These are phyloP conservation scores for Trichoderma sp. DNA, from an alignment of 2,329 filamentous ascomycete species.

Conservation along the genomic window DNA sequence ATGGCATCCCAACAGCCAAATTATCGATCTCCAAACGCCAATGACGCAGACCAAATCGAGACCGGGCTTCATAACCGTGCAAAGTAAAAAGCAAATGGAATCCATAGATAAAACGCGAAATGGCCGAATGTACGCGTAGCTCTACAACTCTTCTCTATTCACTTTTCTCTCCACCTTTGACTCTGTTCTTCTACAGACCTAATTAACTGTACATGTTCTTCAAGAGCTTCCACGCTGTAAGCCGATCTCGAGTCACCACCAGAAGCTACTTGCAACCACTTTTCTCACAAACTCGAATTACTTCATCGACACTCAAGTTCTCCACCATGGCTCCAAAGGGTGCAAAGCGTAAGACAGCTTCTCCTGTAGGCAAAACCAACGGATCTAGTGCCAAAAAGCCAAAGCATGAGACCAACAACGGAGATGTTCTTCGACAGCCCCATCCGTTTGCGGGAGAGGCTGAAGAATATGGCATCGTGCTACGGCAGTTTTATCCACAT, in stretches of 20 bases:
- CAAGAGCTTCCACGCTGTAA: background rate
- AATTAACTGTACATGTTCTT: constrained; percentile 10
- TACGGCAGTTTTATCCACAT: constrained; percentile 75
- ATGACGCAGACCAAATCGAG: constrained; percentile 35
- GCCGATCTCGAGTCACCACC: background rate
- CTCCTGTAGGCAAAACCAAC: constrained; percentile 22
- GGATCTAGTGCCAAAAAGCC: constrained; percentile 33
- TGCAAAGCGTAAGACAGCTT: constrained; percentile 29
- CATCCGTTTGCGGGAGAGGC: constrained; percentile 47
- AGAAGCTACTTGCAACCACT: background rate
- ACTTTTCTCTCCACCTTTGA: background rate
- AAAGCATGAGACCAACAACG: constrained; percentile 29
- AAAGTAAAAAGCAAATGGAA: background rate
- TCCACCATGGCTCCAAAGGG: constrained; percentile 30
- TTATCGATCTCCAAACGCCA: constrained; percentile 31
- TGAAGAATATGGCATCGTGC: constrained; percentile 59
- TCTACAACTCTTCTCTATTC: background rate
- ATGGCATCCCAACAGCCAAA: constrained; percentile 8
- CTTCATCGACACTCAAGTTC: background rate
- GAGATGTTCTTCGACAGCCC: constrained; percentile 41
- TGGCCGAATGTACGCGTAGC: background rate
- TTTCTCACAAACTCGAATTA: background rate
- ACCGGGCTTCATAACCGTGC: background rate
- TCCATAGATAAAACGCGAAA: background rate
- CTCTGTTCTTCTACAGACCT: background rate